These are phyloP conservation scores for Pugionium dolabratum DNA, from an alignment of 345 rosid species.

Conservation along the genomic window DNA sequence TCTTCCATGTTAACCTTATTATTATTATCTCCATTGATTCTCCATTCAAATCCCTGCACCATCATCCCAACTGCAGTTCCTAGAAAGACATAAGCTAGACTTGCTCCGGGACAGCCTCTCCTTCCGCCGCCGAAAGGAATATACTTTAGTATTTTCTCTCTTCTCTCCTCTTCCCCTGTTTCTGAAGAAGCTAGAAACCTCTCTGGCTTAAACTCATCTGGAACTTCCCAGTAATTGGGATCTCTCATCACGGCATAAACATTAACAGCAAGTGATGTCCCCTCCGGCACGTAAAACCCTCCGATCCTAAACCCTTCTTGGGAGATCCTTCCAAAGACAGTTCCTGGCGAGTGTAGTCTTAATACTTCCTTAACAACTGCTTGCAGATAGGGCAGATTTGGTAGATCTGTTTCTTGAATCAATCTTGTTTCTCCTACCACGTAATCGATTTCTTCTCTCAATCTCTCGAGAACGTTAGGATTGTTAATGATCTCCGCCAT, in stretches of 20 bases:
- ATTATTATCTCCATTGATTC: slow-evolving; percentile 39
- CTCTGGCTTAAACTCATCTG: slow-evolving; percentile 61
- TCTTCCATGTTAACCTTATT: slow-evolving; percentile 28
- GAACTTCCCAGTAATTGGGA: slow-evolving; percentile 58
- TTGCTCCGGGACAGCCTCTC: slow-evolving; percentile 66
- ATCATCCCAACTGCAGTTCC: slow-evolving; percentile 34
- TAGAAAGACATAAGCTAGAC: slow-evolving; percentile 43
- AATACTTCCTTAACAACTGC: slow-evolving; percentile 60
- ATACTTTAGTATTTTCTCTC: slow-evolving; percentile 52
- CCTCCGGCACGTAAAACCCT: slow-evolving; percentile 54
- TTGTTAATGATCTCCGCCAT: slow-evolving; percentile 61
- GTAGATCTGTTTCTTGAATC: slow-evolving; percentile 57
- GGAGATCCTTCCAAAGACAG: slow-evolving; percentile 50
- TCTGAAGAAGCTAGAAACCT: slow-evolving; percentile 45
- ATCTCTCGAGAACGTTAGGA: slow-evolving; percentile 48
- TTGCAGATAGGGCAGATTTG: slow-evolving; percentile 60
- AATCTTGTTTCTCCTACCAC: slow-evolving; percentile 51
- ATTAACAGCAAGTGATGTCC: slow-evolving; percentile 53
- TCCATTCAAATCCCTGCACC: slow-evolving; percentile 42
- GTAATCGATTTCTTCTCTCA: slow-evolving; percentile 53
- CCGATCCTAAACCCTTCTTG: slow-evolving; percentile 41
- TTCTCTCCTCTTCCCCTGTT: slow-evolving; percentile 28
- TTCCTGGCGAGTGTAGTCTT: slow-evolving; percentile 59
- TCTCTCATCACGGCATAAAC: slow-evolving; percentile 63
- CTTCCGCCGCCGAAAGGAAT: slow-evolving; percentile 70